Base-by-base conservation (phyloP, 1,284 basidiomycete species). In the Cystobasidium slooffiae region DNA sequence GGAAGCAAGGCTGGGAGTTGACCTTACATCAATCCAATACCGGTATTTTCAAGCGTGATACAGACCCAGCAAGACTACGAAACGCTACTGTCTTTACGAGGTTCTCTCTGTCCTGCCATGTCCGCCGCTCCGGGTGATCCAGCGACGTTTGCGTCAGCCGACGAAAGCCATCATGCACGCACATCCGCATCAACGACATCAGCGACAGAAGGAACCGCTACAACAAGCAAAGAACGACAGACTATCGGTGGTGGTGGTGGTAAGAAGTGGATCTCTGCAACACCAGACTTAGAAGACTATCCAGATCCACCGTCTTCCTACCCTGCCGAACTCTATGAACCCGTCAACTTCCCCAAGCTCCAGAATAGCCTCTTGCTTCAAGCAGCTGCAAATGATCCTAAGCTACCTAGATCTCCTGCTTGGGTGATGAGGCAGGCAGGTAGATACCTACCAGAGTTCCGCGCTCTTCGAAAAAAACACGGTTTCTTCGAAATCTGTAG, bases 401-500 rank as follows among this genome's bases (percentile, higher is more conserved):
- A 65, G 5, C 22, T 63, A 46, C 65, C 72, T 22, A 88, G 93
- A 74, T 93, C 96, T 2, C 96, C 96, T 14, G 94, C 97, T 76
- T 99, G 96, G 96, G 92, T 98, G 76, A 99, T 99, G 96, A 88
- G 97, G 44, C 96, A 99, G 24, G 14, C 55, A 22, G 76, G 77
- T 9, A 67, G 76, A 49, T 76, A 77, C 75, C 70, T 76, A 37
- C 75, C 75, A 63, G 75, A 77, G 69, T 79, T 96, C 83, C 88
- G 91, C 75, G 88, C 90, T 82, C 85, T 96, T 49, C 89, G 94
- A 76, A 88, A 90, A 81, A 82, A 87, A 39, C 90, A 97, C 82
- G 92, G 90, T 63, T 97, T 97, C 85, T 97, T 97, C 82, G 90
- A 95, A 81, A 87, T 97, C 78, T 97, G 95, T 83, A 89, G 92